Conservation (phyloP, 768 basidiomycete species). For the Auriscalpium vulgare region DNA sequence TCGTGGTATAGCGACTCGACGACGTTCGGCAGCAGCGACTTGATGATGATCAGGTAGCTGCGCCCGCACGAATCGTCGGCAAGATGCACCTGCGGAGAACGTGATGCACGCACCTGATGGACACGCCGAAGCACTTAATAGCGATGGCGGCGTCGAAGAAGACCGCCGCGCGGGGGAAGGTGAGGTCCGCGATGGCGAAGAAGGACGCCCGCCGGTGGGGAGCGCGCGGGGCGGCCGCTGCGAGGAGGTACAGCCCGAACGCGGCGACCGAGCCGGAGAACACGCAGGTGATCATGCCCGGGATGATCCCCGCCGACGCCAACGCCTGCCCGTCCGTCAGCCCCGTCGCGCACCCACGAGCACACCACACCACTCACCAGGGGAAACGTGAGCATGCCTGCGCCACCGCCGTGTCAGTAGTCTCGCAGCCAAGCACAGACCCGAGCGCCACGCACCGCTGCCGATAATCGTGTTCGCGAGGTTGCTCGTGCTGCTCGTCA, state of each 20-base stretch:
- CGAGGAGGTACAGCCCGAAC: constrained; percentile 87
- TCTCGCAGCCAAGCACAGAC: background rate
- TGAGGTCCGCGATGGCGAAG: constrained; percentile 75
- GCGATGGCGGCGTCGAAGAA: constrained; percentile 94
- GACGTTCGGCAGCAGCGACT: constrained; percentile 90
- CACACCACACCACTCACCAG: constrained; percentile 38
- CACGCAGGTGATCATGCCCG: constrained; percentile 82
- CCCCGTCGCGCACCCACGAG: background rate
- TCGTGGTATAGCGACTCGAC: constrained; percentile 77
- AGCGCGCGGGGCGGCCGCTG: constrained; percentile 71
- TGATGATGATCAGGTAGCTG: constrained; percentile 87
- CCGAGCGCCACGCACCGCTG: constrained; percentile 49
- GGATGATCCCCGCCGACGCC: constrained; percentile 84
- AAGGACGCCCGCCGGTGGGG: constrained; percentile 74
- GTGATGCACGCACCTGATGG: constrained; percentile 57
- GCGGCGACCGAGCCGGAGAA: constrained; percentile 70
- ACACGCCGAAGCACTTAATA: constrained; percentile 95
- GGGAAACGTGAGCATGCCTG: constrained; percentile 87
- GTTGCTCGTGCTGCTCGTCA: constrained; percentile 68
- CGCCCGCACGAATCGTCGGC: background rate
- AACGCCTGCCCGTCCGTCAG: constrained; percentile 49
- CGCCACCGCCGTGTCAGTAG: background rate
- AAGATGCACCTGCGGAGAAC: background rate
- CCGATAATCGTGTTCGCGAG: constrained; percentile 89
- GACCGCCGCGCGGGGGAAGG: constrained; percentile 80